Evolutionary conservation across 2,329 filamentous ascomycete species (phyloP).

Genomic region (Fusarium nanum): DNA sequence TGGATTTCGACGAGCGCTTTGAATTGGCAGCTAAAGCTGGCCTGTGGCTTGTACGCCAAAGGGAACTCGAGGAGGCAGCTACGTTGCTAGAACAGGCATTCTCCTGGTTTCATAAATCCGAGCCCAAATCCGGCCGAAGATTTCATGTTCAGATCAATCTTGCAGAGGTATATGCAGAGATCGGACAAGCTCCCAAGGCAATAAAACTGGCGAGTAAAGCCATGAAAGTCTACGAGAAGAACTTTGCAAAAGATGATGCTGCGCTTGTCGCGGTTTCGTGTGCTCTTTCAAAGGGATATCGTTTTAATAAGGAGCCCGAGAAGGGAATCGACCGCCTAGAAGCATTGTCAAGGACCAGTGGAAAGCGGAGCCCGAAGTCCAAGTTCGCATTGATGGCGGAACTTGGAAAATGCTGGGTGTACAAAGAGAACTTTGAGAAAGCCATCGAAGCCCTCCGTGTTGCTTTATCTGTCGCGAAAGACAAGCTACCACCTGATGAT

Average conservation of each 20-base stretch:
- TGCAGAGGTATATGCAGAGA: background rate
- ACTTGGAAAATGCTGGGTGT: background rate
- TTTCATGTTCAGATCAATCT: background rate
- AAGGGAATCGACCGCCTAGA: background rate
- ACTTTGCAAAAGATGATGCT: background rate
- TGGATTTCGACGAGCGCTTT: too few species aligned
- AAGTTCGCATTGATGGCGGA: background rate
- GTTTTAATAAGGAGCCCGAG: background rate
- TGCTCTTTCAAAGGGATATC: background rate
- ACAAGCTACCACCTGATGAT: accelerated
- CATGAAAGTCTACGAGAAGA: background rate
- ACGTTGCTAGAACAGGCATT: too few species aligned
- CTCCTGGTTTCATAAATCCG: too few species aligned
- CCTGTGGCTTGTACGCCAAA: too few species aligned
- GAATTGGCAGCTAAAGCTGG: too few species aligned
- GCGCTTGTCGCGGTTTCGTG: background rate
- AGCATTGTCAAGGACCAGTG: background rate
- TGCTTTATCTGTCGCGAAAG: accelerated
- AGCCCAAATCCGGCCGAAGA: too few species aligned
- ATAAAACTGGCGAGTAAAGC: background rate
- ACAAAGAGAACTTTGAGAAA: background rate
- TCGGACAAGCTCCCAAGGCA: background rate
- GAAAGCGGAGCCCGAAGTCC: accelerated
- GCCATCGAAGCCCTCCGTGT: accelerated
- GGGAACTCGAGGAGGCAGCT: too few species aligned